A percentile compares a stretch with the other conserved stretches of the same genome.
Conservation (phyloP, 2,329 filamentous ascomycete genomes). For the Claviceps arundinis region DNA sequence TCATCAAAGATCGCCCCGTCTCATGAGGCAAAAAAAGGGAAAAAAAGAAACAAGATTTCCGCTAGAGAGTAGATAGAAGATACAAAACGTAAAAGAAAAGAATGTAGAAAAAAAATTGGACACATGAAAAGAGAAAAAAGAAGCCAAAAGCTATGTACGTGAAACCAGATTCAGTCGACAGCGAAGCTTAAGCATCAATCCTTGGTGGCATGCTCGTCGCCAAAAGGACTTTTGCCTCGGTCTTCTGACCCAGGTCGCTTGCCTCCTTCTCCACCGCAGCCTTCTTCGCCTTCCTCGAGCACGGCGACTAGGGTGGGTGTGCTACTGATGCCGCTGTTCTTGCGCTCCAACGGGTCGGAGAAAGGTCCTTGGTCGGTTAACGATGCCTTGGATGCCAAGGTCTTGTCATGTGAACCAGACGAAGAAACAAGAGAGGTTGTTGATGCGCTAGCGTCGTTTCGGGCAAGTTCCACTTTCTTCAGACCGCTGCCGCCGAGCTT, state of each 20-base stretch:
- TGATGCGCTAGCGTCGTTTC: constrained; percentile 21
- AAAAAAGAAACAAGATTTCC: neutral
- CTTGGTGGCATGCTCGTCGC: constrained; percentile 44
- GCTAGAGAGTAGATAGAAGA: neutral
- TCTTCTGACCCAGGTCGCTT: constrained; percentile 14
- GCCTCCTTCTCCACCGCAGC: constrained; percentile 22
- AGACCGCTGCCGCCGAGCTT: constrained; percentile 39
- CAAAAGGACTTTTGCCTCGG: constrained; percentile 36
- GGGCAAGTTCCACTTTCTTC: constrained; percentile 32
- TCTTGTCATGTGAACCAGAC: constrained; percentile 27
- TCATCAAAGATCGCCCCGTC: constrained; percentile 1
- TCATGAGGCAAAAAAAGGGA: no score
- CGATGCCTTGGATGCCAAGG: constrained; percentile 37
- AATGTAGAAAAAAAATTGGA: neutral
- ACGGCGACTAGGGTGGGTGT: constrained; percentile 39
- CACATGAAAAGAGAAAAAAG: neutral
- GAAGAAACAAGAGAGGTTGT: constrained; percentile 9
- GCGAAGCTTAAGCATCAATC: constrained; percentile 19
- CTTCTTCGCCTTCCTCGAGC: constrained; percentile 33
- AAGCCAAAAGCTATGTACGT: constrained; percentile 3
- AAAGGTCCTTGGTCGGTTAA: constrained; percentile 44
- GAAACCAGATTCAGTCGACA: neutral
- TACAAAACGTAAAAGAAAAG: neutral
- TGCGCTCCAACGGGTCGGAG: constrained; percentile 35
- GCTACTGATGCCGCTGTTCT: constrained; percentile 23